Base-by-base conservation (phyloP, 2,329 filamentous ascomycete species). In the Alternaria conjuncta region DNA sequence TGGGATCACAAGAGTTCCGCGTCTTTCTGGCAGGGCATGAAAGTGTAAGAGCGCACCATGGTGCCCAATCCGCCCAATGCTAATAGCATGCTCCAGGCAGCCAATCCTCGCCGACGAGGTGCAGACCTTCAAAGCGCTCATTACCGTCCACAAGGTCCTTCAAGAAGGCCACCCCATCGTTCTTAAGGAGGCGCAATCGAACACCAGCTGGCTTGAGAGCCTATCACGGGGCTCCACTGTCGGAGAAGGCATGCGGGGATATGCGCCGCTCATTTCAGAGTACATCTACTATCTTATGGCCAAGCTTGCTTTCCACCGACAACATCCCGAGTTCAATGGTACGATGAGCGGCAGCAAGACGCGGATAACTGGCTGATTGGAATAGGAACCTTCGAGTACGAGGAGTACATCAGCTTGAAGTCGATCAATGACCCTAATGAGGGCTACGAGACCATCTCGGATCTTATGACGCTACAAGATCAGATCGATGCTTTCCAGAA, bases 401-500 rank as follows among this genome's bases (percentile, higher is more conserved):
- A 98, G 83, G 96, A 99, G 80, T 99, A 99, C 80, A 94, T 98
- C 79, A 97, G 94, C 78, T 85, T 99, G 79, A 98, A 97, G 84
- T 93, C 94, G 26, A 98, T 97, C 84, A 97, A 98, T 80, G 96
- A 99, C 80, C 96, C 96, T 5, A 98, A 99, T 77, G 96, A 99
- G 83, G 96, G 96, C 41, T 91, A 91, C 78, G 96, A 99, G 85
- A 97, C 95, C 23, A 98, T 99, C 73, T 92, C 91, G 70, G 96
- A 99, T 81, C 87, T 99, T 58, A 97, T 98, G 94, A 91, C 90
- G 9, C 86, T 99, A 63, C 96, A 99, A 79, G 96, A 99, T 81
- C 95, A 97, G 85, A 99, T 99, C 72, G 96, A 99, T 81, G 91
- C 93, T 70, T 98, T 99, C 83, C 96, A 99, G 81, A 99, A 98